Evolutionary conservation across 108 stramenopile species (phyloP).

Genomic region (Epithemia pelagica): DNA sequence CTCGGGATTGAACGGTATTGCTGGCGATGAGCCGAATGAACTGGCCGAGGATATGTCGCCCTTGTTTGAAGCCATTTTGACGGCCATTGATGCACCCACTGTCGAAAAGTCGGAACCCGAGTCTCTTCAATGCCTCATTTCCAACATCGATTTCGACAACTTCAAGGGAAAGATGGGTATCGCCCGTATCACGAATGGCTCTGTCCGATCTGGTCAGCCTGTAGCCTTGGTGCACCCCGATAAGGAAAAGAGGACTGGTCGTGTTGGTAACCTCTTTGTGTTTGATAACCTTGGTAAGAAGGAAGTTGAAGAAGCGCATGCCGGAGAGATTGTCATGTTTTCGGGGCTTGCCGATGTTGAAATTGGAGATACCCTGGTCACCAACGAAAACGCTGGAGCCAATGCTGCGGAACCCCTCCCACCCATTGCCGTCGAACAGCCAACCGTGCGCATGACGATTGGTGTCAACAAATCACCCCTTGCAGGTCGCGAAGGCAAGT

Average conservation of each 20-base stretch:
- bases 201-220: conserved; percentile 70
- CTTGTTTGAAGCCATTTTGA: conserved; percentile 85
- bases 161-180: conserved; percentile 99
- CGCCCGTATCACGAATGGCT: conserved; percentile 87
- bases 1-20: conserved; percentile 86
- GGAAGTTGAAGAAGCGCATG: conserved; percentile 80
- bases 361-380: conserved; percentile 95
- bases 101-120: conserved; percentile 51
- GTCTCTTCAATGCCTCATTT: conserved; percentile 81
- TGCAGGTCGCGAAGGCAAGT: conserved; percentile 96
- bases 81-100: conserved; percentile 60
- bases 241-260: conserved; percentile 69
- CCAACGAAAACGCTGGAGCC: conserved; percentile 68
- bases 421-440: conserved; percentile 96
- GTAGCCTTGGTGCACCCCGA: conserved; percentile 74
- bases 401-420: conserved; percentile 82
- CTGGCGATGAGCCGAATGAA: conserved; percentile 74
- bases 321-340: conserved; percentile 99
- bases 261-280: conserved; percentile 82
- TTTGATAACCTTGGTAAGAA: conserved; percentile 94
- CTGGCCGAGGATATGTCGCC: conserved; percentile 85
- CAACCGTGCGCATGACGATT: conserved; percentile 98
- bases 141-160: conserved; percentile 95
- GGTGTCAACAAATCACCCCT: conserved; percentile 99
- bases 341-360: conserved; percentile 83